These are phyloP conservation scores for Hondaea fermentalgiana DNA, from an alignment of 108 stramenopile genomes.

Conservation along the genomic window DNA sequence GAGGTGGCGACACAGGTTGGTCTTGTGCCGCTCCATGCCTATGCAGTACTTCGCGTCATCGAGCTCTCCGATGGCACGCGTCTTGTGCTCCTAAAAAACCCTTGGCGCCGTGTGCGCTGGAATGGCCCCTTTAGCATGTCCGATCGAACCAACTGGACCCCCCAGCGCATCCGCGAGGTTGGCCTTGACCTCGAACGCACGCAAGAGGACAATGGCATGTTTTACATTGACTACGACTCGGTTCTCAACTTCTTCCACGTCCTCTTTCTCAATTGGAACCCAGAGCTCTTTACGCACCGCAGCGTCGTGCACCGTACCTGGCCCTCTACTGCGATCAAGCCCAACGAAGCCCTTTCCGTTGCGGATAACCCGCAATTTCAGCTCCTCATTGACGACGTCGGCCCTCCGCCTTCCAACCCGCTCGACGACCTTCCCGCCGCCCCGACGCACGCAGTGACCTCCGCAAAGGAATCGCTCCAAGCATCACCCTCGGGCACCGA, in stretches of 20 bases:
- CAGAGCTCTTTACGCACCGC: constrained; percentile 28
- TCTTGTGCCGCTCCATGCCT: constrained; percentile 76
- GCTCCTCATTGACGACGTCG: neutral
- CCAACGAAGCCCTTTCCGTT: constrained; percentile 32
- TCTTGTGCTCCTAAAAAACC: constrained; percentile 77
- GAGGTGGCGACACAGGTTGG: constrained; percentile 61
- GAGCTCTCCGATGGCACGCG: constrained; percentile 48
- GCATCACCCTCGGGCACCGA: no score
- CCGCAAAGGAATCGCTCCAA: no score
- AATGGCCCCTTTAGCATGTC: neutral
- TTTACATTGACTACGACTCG: constrained; percentile 36
- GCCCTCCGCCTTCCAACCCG: neutral
- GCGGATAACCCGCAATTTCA: constrained; percentile 38
- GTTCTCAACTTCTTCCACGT: constrained; percentile 29
- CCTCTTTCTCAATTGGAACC: constrained; percentile 48
- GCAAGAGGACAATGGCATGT: constrained; percentile 37
- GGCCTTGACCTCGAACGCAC: constrained; percentile 21
- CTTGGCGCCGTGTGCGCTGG: constrained; percentile 61
- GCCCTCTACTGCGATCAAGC: constrained; percentile 25
- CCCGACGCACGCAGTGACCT: neutral
- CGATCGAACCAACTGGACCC: constrained; percentile 4
- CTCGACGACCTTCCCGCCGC: neutral
- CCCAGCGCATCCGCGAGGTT: neutral
- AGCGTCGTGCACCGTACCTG: constrained; percentile 19
- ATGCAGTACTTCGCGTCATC: constrained; percentile 69